Base-by-base conservation (phyloP, 352 stramenopile species). In the Lagenidium giganteum region DNA sequence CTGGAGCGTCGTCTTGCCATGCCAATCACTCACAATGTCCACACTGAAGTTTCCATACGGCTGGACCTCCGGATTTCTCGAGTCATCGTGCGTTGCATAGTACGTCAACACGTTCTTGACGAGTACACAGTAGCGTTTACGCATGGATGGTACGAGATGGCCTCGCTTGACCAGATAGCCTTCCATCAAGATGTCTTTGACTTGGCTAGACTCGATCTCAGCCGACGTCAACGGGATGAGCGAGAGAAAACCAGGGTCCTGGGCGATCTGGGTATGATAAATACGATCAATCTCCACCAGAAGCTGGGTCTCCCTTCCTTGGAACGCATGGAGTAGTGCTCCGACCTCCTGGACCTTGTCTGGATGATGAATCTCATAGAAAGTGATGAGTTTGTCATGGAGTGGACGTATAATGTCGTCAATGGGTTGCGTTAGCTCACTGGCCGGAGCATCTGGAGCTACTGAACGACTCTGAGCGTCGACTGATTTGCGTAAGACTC, bases 361-460 rank as follows among this genome's bases (percentile, higher is more conserved):
- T 2, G 86, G 81, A 46, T 94, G 87, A 45, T 97, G 81, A 20
- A 83, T 82, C 45, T 89, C 67, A 50, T 97, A 97, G 36, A 97
- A 97, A 14, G 42, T 60, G 0, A 83, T 33, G 18, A 98, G 53
- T 0, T 65, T 50, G 8, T 47, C 46, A 22, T 71, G 67, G 23
- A 87, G 48, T 12, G 60, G 34, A 4, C 57, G n/a, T n/a, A n/a
- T n/a, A n/a, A n/a, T n/a, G n/a, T n/a, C n/a, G n/a, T n/a, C n/a
- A n/a, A n/a, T n/a, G n/a, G n/a, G n/a, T n/a, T n/a, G n/a, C n/a
- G n/a, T n/a, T n/a, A n/a, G n/a, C n/a, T n/a, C n/a, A n/a, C n/a
- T n/a, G n/a, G n/a, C n/a, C n/a, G n/a, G n/a, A n/a, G n/a, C n/a
- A n/a, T n/a, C n/a, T n/a, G n/a, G n/a, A n/a, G n/a, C n/a, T n/a